Percentiles rank a stretch among this genome's conserved stretches.
These are phyloP conservation scores for Pyricularia pennisetigena DNA, from an alignment of 2,329 filamentous ascomycete species.

Conservation along the genomic window DNA sequence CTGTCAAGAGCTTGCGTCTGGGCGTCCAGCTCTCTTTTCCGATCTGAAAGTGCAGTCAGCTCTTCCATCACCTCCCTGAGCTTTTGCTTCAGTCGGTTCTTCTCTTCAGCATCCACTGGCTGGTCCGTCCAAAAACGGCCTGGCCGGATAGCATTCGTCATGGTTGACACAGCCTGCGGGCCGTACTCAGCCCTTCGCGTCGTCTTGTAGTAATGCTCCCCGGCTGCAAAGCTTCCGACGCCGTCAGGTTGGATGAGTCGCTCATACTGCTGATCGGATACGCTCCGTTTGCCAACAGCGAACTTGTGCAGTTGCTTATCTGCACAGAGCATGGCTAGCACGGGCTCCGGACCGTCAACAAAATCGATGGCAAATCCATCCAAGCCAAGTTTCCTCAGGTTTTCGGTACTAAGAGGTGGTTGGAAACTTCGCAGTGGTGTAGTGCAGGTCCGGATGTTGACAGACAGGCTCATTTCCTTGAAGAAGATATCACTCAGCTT, in stretches of 20 bases:
- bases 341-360: constrained; percentile 68
- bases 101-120: constrained; percentile 59
- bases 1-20: constrained; percentile 27
- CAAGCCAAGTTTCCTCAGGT: constrained; percentile 53
- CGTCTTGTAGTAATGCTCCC: constrained; percentile 53
- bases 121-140: constrained; percentile 70
- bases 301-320: constrained; percentile 59
- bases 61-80: constrained; percentile 32
- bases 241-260: constrained; percentile 45
- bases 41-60: constrained; percentile 20
- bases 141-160: constrained; percentile 46
- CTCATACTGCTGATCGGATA: constrained; percentile 59
- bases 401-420: constrained; percentile 41
- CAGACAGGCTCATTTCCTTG: constrained; percentile 52
- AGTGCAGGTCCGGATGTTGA: constrained; percentile 59
- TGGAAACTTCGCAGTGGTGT: constrained; percentile 43
- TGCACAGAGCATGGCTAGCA: constrained; percentile 80
- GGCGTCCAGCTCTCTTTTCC: constrained; percentile 22
- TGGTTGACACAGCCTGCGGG: constrained; percentile 59
- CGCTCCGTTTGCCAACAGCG: constrained; percentile 53
- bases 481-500: constrained; percentile 59
- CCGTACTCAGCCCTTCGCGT: constrained; percentile 73
- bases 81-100: constrained; percentile 46
- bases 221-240: constrained; percentile 62
- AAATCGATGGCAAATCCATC: constrained; percentile 74